Percentiles rank a stretch among this genome's conserved stretches.
These are phyloP conservation scores for Endoconidiophora laricicola DNA, from an alignment of 2,329 filamentous ascomycete genomes.

Conservation along the genomic window DNA sequence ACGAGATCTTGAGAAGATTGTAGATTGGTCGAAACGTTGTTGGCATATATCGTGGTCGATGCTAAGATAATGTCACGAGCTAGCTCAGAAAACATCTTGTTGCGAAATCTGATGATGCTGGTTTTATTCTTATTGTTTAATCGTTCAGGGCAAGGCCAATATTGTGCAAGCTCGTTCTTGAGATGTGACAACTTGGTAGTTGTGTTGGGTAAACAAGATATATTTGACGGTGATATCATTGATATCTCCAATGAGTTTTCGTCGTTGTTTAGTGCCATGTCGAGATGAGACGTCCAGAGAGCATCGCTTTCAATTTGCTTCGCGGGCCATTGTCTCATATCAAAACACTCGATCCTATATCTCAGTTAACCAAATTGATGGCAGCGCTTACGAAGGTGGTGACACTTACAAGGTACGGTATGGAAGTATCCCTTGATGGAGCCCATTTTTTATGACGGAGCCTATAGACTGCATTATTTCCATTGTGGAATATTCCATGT, in stretches of 20 bases:
- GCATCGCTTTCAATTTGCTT: background rate
- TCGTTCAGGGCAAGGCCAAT: background rate
- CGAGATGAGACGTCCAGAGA: background rate
- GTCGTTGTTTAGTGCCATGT: background rate
- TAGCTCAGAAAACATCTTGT: background rate
- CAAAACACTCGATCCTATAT: constrained; percentile 3
- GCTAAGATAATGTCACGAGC: constrained; percentile 1
- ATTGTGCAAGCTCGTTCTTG: background rate
- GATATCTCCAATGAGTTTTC: background rate
- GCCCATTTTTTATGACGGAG: constrained; percentile 1
- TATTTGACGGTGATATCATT: background rate
- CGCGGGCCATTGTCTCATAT: background rate
- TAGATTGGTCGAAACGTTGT: background rate
- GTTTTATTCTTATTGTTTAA: background rate
- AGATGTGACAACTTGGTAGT: background rate
- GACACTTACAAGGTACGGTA: constrained; percentile 9
- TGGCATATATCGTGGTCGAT: background rate
- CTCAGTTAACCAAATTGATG: background rate
- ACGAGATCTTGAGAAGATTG: background rate
- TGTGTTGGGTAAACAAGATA: background rate
- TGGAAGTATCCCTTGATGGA: background rate
- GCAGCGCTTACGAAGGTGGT: background rate
- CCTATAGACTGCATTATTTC: constrained; percentile 1
- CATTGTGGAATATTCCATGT: background rate
- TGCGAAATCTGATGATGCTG: background rate